These are phyloP conservation scores for Aspergillus sp. DNA, from an alignment of 2,329 filamentous ascomycete species.

Conservation along the genomic window DNA sequence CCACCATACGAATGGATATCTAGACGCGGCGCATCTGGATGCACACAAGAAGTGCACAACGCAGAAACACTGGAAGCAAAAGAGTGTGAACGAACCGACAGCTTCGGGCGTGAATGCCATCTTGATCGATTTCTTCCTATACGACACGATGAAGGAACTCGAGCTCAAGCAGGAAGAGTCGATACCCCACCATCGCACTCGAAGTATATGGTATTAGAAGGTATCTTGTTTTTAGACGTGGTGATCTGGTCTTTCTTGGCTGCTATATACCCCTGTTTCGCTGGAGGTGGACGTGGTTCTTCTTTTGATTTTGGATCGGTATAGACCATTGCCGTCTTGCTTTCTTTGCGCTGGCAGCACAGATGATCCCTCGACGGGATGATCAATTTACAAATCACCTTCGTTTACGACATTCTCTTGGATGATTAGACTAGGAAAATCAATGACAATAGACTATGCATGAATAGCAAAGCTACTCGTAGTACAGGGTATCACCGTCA, in stretches of 20 bases:
- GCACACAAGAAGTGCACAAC: constrained; percentile 12
- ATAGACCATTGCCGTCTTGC: constrained; percentile 9
- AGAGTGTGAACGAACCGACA: constrained; percentile 6
- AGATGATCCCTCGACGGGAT: constrained; percentile 1
- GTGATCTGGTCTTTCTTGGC: not conserved
- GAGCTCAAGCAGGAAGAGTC: constrained; percentile 58
- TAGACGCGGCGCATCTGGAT: constrained; percentile 2
- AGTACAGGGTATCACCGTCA: constrained; percentile 3
- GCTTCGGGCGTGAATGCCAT: constrained; percentile 69
- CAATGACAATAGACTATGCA: not conserved
- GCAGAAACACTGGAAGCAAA: constrained; percentile 19
- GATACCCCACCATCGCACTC: constrained; percentile 81
- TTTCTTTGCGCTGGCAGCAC: constrained; percentile 11
- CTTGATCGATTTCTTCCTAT: constrained; percentile 94
- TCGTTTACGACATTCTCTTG: not conserved
- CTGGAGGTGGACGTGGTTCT: not conserved
- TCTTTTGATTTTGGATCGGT: constrained; percentile 1
- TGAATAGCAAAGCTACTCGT: not conserved
- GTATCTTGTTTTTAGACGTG: not conserved
- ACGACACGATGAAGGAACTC: constrained; percentile 86
- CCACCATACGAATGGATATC: constrained; percentile 3
- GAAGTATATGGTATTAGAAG: constrained; percentile 85
- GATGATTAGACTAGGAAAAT: not conserved
- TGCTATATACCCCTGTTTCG: constrained; percentile 3
- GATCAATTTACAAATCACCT: not conserved